Evolutionary conservation across 116 monocot species (phyloP).

Genomic region (Trichopus zeylanicus): DNA sequence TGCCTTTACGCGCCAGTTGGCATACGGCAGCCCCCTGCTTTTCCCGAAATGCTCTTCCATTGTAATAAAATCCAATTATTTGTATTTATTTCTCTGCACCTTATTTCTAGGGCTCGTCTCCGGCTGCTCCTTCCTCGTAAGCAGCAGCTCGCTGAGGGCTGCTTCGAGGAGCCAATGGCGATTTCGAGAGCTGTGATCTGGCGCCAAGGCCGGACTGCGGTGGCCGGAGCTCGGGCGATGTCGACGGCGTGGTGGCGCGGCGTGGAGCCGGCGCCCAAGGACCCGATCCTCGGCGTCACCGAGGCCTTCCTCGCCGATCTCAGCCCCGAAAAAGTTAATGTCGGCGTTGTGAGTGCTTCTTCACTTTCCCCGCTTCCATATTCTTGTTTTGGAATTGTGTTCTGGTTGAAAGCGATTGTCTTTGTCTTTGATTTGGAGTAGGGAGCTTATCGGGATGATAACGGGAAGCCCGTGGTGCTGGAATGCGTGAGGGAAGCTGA

Average conservation of each 20-base stretch:
- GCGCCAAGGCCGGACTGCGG: not conserved
- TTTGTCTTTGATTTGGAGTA: conserved; percentile 10
- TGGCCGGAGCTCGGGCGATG: conserved; percentile 25
- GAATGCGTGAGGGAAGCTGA: conserved; percentile 93
- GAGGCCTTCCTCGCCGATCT: conserved; percentile 97
- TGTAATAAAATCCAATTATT: too few species aligned
- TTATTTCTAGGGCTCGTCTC: too few species aligned
- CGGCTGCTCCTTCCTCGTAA: too few species aligned
- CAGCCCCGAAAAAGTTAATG: conserved; percentile 83
- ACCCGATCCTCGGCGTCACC: conserved; percentile 95
- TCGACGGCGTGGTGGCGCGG: conserved; percentile 51
- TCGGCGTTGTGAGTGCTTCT: conserved; percentile 73
- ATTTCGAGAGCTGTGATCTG: conserved; percentile 8
- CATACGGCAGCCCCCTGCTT: too few species aligned
- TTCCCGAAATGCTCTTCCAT: too few species aligned
- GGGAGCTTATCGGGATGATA: conserved; percentile 97
- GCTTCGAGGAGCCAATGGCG: conserved; percentile 13
- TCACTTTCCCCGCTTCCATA: not conserved
- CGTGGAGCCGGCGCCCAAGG: conserved; percentile 85
- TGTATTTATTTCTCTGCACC: too few species aligned
- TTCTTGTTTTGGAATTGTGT: not conserved
- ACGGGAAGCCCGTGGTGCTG: conserved; percentile 94
- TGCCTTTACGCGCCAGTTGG: too few species aligned
- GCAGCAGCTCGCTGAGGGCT: too few species aligned
- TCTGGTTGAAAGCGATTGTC: not conserved